Base-by-base conservation (phyloP, 768 basidiomycete species). In the Chalciporus chontae region DNA sequence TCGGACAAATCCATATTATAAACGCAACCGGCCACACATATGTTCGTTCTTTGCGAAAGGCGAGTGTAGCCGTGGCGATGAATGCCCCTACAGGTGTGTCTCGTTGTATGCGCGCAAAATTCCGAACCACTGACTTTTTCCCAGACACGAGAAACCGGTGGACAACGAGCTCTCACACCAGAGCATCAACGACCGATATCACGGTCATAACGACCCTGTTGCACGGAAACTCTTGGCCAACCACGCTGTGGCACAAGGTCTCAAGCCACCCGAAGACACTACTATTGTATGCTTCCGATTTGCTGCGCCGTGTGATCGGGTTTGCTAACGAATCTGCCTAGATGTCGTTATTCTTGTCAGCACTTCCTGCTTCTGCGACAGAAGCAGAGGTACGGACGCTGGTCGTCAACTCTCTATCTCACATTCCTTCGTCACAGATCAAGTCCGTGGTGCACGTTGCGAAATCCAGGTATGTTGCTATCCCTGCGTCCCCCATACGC, bases 41-140 rank as follows among this genome's bases (percentile, higher is more conserved):
- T 99, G 96, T 68, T 91, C 90, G 2, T 98, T 98, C 78, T 98
- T 85, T 64, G 85, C 79, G 43, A 99, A 98, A 71, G 96, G 96
- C 0, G 89, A 94, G 48, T 99, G 96, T 67, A 91, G 77, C 36
- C 82, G 96, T 38, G 96, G 96, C 7, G 71, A 73, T 13, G 93
- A 95, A 52, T 99, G 96, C 66, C 96, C 96, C 2, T 98, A 92
- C 69, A 69, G 84, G 84, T 82, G 50, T 48, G 76, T 68, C 11
- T 5, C 5, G 2, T 39, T 8, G 9, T 36, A 26, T 26, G 26
- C 26, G 26, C 51, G 40, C 31, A 23, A 29, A 4, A 9, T 24
- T 18, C n/a, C 8, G 38, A 37, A 18, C 14, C 26, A 46, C 37
- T 46, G 44, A 54, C 43, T 27, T 46, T n/a, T 45, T 21, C 23